Conservation (phyloP, 805 yeast species). For the Pichia scutulata region DNA sequence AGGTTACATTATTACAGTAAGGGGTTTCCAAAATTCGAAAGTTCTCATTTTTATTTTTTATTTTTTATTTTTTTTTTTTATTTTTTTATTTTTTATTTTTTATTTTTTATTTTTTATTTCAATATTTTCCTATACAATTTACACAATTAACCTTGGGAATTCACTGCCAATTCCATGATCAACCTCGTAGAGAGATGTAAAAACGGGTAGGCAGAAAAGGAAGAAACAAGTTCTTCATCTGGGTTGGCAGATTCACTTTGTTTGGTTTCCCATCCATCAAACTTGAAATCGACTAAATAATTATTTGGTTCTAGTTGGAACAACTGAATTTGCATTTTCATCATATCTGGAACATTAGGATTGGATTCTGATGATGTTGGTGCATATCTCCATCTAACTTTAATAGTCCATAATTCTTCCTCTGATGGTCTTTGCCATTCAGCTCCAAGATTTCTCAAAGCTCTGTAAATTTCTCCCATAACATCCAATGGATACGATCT, state of each 20-base stretch:
- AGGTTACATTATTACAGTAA: too few species aligned
- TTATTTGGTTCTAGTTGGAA: conserved; percentile 95
- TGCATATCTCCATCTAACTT: conserved; percentile 86
- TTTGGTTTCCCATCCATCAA: conserved; percentile 87
- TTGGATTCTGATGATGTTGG: conserved; percentile 17
- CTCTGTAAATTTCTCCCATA: conserved; percentile 96
- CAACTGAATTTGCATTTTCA: conserved; percentile 95
- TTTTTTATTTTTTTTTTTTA: not conserved
- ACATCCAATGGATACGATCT: conserved; percentile 95
- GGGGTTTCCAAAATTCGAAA: too few species aligned
- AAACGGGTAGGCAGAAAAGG: conserved; percentile 94
- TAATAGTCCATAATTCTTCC: conserved; percentile 92
- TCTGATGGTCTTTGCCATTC: conserved; percentile 96
- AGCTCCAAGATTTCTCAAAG: conserved; percentile 87
- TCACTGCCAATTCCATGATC: conserved; percentile 95
- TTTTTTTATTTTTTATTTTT: not conserved
- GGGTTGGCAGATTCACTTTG: conserved; percentile 24
- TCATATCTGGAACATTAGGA: conserved; percentile 55
- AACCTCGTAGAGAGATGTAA: conserved; percentile 84
- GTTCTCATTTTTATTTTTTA: too few species aligned
- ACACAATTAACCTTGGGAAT: conserved; percentile 47
- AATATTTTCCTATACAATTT: not conserved
- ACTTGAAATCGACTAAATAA: conserved; percentile 92
- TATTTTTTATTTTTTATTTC: too few species aligned
- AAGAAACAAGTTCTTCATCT: conserved; percentile 66